A percentile compares a stretch with the other conserved stretches of the same genome.
Evolutionary conservation across 2,329 filamentous ascomycete species (phyloP).

Genomic region (Hymenoscyphus albidus): DNA sequence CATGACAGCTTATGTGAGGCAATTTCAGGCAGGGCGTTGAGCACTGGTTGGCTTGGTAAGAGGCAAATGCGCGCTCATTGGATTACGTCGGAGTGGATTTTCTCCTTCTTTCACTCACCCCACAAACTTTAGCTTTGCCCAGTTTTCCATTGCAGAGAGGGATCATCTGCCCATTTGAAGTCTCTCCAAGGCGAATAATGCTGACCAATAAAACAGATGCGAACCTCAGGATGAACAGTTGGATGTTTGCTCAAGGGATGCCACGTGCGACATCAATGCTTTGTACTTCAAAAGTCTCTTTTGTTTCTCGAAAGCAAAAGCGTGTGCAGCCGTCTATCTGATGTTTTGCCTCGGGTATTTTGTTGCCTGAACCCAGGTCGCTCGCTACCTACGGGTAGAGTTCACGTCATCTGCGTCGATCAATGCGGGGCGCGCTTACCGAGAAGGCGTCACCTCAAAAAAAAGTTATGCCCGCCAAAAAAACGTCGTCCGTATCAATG

Average conservation of each 20-base stretch:
- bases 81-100: no score
- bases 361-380: not conserved
- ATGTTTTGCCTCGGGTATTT: not conserved
- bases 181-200: no score
- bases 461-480: no score
- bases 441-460: not conserved
- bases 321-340: not conserved
- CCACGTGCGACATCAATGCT: not conserved
- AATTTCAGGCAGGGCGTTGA: not conserved
- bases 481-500: not conserved
- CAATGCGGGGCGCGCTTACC: not conserved
- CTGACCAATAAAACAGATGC: no score
- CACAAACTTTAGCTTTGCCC: not conserved
- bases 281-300: not conserved
- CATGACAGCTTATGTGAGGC: constrained; percentile 2
- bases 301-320: not conserved
- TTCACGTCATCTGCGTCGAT: not conserved
- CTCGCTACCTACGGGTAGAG: no score
- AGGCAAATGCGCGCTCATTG: not conserved
- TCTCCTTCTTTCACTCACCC: not conserved
- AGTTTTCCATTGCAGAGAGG: not conserved
- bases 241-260: no score
- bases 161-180: no score
- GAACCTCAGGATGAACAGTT: no score
- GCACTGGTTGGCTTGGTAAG: not conserved